These are phyloP conservation scores for Aspergillus homomorphus DNA, from an alignment of 495 filamentous ascomycete species.

Conservation along the genomic window DNA sequence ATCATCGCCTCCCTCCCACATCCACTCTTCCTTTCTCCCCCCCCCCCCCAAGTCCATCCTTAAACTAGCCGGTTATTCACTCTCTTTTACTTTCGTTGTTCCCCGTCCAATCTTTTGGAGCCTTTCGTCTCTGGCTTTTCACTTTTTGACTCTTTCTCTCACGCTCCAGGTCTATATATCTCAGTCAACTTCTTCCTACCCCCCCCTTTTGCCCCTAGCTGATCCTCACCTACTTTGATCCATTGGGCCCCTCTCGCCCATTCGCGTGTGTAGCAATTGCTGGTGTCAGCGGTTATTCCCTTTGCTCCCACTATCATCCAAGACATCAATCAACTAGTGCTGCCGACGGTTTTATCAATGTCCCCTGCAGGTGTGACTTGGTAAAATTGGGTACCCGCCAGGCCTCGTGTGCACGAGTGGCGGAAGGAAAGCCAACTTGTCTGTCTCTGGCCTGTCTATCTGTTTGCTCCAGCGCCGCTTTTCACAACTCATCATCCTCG, in stretches of 20 bases:
- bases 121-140: background rate
- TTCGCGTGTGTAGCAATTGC: background rate
- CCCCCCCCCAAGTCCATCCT: background rate
- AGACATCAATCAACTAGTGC: background rate
- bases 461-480: background rate
- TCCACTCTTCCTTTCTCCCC: background rate
- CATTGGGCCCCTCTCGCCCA: background rate
- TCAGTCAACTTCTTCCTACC: background rate
- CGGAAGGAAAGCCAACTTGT: conserved; percentile 3
- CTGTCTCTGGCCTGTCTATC: conserved; percentile 1
- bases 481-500: background rate
- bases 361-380: conserved; percentile 24
- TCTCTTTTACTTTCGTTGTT: background rate
- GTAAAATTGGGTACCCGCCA: conserved; percentile 22
- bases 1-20: background rate
- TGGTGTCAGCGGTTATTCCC: background rate
- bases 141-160: background rate
- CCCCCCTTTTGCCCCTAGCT: background rate
- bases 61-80: background rate
- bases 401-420: conserved; percentile 8
- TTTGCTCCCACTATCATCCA: background rate
- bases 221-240: background rate
- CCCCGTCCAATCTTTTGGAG: background rate
- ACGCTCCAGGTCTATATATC: background rate
- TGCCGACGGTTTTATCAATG: conserved; percentile 2